These are phyloP conservation scores for Metschnikowia kofuensis DNA, from an alignment of 805 yeast genomes.

Conservation along the genomic window DNA sequence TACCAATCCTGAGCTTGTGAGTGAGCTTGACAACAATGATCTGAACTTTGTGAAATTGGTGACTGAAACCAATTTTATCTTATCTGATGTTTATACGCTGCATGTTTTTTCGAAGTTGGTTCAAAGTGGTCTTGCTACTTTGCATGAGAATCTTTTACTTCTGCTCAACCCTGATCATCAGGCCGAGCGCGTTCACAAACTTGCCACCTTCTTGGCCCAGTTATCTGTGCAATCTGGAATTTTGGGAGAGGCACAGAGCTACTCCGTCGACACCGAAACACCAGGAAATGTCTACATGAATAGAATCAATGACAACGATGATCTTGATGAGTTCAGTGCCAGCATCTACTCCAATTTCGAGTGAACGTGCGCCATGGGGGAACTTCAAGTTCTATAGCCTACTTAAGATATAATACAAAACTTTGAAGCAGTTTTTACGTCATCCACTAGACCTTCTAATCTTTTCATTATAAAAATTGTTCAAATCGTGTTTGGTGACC, in stretches of 20 bases:
- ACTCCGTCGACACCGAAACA: slow-evolving; percentile 19
- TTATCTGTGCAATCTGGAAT: slow-evolving; percentile 62
- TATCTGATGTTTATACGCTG: slow-evolving; percentile 31
- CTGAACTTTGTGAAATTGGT: slow-evolving; percentile 39
- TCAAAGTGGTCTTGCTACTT: slow-evolving; percentile 31
- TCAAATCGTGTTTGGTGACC: too few relatives aligned
- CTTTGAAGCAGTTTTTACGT: too few relatives aligned
- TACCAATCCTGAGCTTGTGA: slow-evolving; percentile 42
- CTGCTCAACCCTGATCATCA: slow-evolving; percentile 22
- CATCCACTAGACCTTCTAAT: too few relatives aligned
- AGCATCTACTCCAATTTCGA: slow-evolving; percentile 81
- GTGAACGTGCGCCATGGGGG: slow-evolving; percentile 11
- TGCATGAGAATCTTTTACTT: slow-evolving; percentile 31
- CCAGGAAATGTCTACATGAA: slow-evolving; percentile 41
- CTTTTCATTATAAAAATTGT: too few relatives aligned
- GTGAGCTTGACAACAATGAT: slow-evolving; percentile 35
- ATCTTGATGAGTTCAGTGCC: slow-evolving; percentile 85
- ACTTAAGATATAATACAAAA: background rate
- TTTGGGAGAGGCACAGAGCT: slow-evolving; percentile 44
- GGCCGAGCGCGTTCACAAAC: slow-evolving; percentile 21
- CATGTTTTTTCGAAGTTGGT: slow-evolving; percentile 34
- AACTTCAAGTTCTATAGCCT: background rate
- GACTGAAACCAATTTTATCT: slow-evolving; percentile 44
- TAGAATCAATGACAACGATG: slow-evolving; percentile 43
- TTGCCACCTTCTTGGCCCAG: slow-evolving; percentile 71